Conservation (phyloP, 108 stramenopile genomes). For the Asterionellopsis glacialis region DNA sequence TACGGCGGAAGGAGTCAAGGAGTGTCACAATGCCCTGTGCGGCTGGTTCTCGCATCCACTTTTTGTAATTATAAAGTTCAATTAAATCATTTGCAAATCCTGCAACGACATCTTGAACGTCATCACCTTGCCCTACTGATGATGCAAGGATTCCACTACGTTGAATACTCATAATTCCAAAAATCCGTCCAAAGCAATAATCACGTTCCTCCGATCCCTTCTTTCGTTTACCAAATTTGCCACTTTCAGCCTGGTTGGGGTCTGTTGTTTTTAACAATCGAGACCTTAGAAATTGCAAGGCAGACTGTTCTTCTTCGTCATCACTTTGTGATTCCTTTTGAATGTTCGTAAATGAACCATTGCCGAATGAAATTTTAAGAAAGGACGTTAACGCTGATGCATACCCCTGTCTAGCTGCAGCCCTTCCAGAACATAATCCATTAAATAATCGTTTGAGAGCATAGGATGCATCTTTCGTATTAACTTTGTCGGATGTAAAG, state of each 20-base stretch:
- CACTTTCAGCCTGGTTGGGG: slow-evolving; percentile 20
- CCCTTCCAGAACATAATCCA: slow-evolving; percentile 78
- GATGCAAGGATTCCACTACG: slow-evolving; percentile 58
- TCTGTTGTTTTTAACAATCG: slow-evolving; percentile 44
- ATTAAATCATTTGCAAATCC: slow-evolving; percentile 50
- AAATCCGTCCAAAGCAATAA: slow-evolving; percentile 75
- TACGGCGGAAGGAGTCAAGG: slow-evolving; percentile 29
- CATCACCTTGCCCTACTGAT: slow-evolving; percentile 3
- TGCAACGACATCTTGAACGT: slow-evolving; percentile 25
- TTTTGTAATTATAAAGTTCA: slow-evolving; percentile 65
- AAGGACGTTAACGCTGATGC: slow-evolving; percentile 75
- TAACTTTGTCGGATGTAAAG: slow-evolving; percentile 33
- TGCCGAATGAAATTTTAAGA: slow-evolving; percentile 48
- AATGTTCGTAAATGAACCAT: slow-evolving; percentile 28
- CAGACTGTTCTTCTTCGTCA: slow-evolving; percentile 17
- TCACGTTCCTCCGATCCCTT: slow-evolving; percentile 81
- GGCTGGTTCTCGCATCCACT: slow-evolving; percentile 81
- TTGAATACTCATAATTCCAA: slow-evolving; percentile 72
- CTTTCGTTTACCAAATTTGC: slow-evolving; percentile 37
- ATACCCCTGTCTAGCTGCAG: slow-evolving; percentile 80
- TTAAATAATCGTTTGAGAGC: slow-evolving; percentile 74
- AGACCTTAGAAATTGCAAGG: slow-evolving; percentile 41
- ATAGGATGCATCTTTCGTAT: slow-evolving; percentile 73
- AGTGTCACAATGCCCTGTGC: slow-evolving; percentile 70
- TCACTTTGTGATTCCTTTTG: slow-evolving; percentile 24